These are phyloP conservation scores for Volvox africanus DNA, from an alignment of 139 green algal genomes.

Conservation along the genomic window DNA sequence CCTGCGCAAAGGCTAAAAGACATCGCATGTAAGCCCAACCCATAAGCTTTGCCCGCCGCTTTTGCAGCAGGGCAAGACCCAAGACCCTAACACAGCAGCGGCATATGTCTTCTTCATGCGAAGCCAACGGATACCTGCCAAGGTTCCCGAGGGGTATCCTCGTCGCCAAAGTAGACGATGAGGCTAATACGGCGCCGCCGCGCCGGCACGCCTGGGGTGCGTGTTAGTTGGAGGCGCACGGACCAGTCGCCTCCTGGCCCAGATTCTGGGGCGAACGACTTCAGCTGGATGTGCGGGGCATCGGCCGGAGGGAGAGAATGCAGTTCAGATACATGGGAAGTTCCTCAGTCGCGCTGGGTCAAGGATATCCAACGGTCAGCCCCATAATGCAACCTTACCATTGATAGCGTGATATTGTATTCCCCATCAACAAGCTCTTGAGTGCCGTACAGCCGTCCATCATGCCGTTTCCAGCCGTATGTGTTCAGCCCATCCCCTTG, in stretches of 20 bases:
- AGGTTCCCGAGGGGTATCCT: constrained; percentile 5
- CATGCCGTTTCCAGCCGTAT: constrained; percentile 89
- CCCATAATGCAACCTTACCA: constrained; percentile 41
- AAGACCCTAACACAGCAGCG: no score
- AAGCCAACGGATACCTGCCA: constrained; percentile 28
- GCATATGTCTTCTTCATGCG: no score
- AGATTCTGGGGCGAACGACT: constrained; percentile 19
- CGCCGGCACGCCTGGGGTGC: background rate
- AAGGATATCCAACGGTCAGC: no score
- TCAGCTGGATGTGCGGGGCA: constrained; percentile 47
- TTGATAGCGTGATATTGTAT: constrained; percentile 74
- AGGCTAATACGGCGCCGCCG: constrained; percentile 37
- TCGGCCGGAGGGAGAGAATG: background rate
- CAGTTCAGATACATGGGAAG: no score
- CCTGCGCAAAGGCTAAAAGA: no score
- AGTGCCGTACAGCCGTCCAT: constrained; percentile 83
- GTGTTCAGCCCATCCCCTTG: constrained; percentile 68
- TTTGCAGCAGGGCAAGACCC: no score
- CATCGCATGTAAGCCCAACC: no score
- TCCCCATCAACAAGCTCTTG: constrained; percentile 80
- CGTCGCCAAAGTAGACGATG: constrained; percentile 42
- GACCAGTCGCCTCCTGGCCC: constrained; percentile 65
- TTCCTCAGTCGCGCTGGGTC: no score
- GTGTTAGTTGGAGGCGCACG: constrained; percentile 46
- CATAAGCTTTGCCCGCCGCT: no score